Conservation (phyloP, 2,329 filamentous ascomycete species). For the Bipolaris zeicola region DNA sequence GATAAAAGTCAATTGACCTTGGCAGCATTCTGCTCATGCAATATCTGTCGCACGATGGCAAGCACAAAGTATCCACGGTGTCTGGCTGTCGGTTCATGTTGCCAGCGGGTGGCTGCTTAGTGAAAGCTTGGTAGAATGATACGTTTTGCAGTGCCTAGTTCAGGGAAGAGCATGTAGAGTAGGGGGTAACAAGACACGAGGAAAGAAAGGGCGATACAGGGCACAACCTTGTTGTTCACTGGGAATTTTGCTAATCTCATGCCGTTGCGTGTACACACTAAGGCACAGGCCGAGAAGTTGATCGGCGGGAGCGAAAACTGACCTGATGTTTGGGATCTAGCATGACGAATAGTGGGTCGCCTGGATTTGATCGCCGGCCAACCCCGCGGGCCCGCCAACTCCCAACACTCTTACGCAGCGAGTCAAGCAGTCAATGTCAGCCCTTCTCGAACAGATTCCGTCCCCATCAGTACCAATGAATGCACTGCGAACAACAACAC, state of each 20-base stretch:
- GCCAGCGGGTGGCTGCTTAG: not conserved
- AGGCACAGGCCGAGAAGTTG: not conserved
- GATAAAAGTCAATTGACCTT: not conserved
- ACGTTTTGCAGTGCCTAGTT: not conserved
- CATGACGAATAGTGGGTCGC: not conserved
- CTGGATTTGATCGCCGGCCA: not conserved
- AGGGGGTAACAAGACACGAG: not conserved
- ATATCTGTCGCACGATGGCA: not conserved
- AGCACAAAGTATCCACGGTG: not conserved
- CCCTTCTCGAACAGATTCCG: not conserved
- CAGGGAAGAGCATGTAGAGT: not conserved
- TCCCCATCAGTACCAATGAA: not conserved
- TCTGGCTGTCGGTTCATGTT: not conserved
- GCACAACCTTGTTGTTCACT: not conserved
- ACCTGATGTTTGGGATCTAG: not conserved
- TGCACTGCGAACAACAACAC: not conserved
- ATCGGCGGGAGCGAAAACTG: not conserved
- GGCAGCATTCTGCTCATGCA: not conserved
- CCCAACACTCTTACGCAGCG: not conserved
- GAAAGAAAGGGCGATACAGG: not conserved
- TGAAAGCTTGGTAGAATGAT: not conserved
- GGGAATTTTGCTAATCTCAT: not conserved
- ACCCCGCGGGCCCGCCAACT: constrained; percentile 4
- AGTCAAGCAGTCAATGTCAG: not conserved
- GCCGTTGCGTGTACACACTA: not conserved